These are phyloP conservation scores for Fraxinus greggii DNA, from an alignment of 305 asterid genomes.

Conservation along the genomic window DNA sequence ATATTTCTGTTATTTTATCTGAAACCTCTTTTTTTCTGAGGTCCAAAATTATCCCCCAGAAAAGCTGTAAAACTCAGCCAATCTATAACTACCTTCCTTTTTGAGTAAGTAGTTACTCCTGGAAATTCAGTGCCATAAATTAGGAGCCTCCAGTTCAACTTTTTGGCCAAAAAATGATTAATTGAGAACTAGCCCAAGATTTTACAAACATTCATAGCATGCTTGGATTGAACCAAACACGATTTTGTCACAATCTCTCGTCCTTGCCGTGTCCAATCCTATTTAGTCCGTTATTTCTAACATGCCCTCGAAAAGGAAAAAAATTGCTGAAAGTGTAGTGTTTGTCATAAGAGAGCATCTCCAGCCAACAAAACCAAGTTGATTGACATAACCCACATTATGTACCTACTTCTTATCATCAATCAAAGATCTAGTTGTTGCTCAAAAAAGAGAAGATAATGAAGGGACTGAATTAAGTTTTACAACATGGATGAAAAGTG, in stretches of 20 bases:
- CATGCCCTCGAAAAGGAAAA: background rate
- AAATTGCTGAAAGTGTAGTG: background rate
- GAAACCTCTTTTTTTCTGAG: conserved; percentile 20
- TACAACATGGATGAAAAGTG: conserved; percentile 10
- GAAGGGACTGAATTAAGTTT: conserved; percentile 24
- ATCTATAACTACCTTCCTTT: background rate
- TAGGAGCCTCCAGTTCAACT: background rate
- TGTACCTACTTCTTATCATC: background rate
- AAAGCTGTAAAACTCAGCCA: background rate
- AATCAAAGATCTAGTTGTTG: background rate
- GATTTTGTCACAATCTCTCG: background rate
- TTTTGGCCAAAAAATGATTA: background rate
- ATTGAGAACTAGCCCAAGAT: background rate
- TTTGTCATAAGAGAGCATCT: background rate
- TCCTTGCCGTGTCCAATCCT: background rate
- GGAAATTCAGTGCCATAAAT: background rate
- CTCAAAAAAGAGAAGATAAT: conserved; percentile 4
- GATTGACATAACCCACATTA: background rate
- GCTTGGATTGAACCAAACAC: background rate
- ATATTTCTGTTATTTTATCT: background rate
- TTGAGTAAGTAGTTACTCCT: background rate
- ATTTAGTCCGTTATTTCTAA: background rate
- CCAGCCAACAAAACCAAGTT: background rate
- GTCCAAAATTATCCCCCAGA: background rate
- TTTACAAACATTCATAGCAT: background rate